Evolutionary conservation across 805 yeast species (phyloP), one percentile per base, ranked within the genome.

Genomic region (Suhomyces tanzawaensis): DNA sequence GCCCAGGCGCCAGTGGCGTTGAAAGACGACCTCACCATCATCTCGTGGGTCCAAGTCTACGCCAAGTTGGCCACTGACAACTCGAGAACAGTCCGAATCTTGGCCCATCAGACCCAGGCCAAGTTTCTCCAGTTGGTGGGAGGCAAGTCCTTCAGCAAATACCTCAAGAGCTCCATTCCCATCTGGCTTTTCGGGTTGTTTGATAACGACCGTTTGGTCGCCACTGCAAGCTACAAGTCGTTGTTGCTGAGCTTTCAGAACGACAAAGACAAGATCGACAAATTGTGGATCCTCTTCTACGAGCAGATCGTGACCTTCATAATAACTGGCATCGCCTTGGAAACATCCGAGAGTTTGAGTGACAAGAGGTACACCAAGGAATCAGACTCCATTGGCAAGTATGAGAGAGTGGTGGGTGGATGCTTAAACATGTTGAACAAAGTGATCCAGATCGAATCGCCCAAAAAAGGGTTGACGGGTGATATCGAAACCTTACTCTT

Each of bases 11-110:
- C 23, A n/a, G 31, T 19, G 17, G 18, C 14, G 19, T 52, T 52
- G 13, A 39, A 36, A 24, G 81, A 82, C 44, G 85, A 81, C 37
- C 49, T 76, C 18, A 72, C 74, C 14, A 58, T 74, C n/a, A 71
- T 69, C 36, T 74, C 80, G 25, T 86, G 87, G 95, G 71, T 86
- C 32, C 95, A 88, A 57, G 47, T 87, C 15, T 91, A 86, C 52
- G 83, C 96, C 0, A 86, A 88, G 52, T 63, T 90, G 19, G 72
- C 93, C 2, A 69, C 83, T 4, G 93, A 85, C 44, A 77, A 76
- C 37, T 79, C 90, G 2, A 77, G 82, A 46, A 62, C 64, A 11
- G 85, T 88, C 1, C 71, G 97, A 40, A 40, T 63, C 7, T 53
- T 70, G 14, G 58, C 88, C 3, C 95, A 88, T 53, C 77, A 74